Percentiles rank a stretch among this genome's conserved stretches.
These are phyloP conservation scores for Alternaria sp. DNA, from an alignment of 2,329 filamentous ascomycete genomes.

Conservation along the genomic window DNA sequence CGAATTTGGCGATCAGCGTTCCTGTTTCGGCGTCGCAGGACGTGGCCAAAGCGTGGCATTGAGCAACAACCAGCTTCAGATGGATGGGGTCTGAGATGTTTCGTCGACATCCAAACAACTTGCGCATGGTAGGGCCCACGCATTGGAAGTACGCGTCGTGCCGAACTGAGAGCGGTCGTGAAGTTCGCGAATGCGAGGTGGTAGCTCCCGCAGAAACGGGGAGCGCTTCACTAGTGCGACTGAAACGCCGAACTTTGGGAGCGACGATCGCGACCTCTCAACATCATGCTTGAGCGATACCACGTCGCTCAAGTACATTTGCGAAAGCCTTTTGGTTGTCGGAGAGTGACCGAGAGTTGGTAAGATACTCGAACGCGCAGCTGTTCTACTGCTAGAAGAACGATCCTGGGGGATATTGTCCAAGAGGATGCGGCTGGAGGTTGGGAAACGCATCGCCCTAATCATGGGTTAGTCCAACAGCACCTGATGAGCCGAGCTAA, in stretches of 20 bases:
- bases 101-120: background rate
- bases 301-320: background rate
- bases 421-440: conserved; percentile 13
- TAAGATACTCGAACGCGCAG: background rate
- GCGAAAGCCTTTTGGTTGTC: background rate
- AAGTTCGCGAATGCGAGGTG: background rate
- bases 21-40: background rate
- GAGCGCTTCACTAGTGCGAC: background rate
- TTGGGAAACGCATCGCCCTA: conserved; percentile 21
- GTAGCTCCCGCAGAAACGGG: background rate
- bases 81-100: background rate
- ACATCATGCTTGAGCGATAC: background rate
- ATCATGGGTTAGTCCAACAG: background rate
- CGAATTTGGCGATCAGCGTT: conserved; percentile 1
- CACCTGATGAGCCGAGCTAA: background rate
- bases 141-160: background rate
- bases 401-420: background rate
- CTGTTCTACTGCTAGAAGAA: background rate
- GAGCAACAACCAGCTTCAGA: background rate
- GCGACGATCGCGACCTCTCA: background rate
- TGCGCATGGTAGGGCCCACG: background rate
- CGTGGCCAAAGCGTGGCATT: background rate
- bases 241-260: background rate
- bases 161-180: background rate
- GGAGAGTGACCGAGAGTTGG: no score